Evolutionary conservation across 495 filamentous ascomycete species (phyloP), one percentile per base, ranked within the genome.

Genomic region (Bryoglossum gracile): DNA sequence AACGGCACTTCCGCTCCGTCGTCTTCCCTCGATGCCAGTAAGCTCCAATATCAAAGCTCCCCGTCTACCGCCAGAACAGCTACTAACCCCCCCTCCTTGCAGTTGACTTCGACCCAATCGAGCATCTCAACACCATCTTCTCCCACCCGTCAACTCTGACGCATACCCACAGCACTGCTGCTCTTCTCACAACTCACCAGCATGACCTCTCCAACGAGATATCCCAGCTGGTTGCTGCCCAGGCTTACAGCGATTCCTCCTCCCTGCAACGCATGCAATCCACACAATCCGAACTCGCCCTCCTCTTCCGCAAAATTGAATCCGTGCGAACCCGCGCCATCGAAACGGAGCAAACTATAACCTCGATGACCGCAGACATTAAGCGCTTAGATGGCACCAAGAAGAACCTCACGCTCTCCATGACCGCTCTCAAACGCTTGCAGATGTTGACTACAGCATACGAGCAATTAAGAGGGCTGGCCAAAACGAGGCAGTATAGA

Each of bases 371-470:
- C 38, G 91, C 92, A 46, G 94, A 99, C 61, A 99, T 99, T 66
- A 99, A 99, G 68, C 82, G 91, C 57, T 74, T 99, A 50, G 92
- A 99, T 66, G 84, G 84, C 65, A 95, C 91, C 36, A 99, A 99
- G 71, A 82, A 83, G 63, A 97, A 97, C 67, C 75, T 99, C 17
- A 96, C 94, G 10, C 75, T 92, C 36, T 95, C 89, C 32, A 99
- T 99, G 92, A 99, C 92, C 18, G 94, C 89, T 21, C 71, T 99
- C 58, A 99, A 99, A 67, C 76, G 92, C 23, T 72, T 99, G 51
- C 92, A 99, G 74, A 97, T 99, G 92, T 68, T 99, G 60, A 97
- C 92, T 8, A 99, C 91, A 4, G 92, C 92, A 21, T 97, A 96
- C 68, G 92, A 97, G 59, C 94, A 97, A 68, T 80, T 99, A 21